Evolutionary conservation across 306 rosid genomes (phyloP), one percentile per base, ranked within the genome.

Genomic region (Medicago ruthenica): DNA sequence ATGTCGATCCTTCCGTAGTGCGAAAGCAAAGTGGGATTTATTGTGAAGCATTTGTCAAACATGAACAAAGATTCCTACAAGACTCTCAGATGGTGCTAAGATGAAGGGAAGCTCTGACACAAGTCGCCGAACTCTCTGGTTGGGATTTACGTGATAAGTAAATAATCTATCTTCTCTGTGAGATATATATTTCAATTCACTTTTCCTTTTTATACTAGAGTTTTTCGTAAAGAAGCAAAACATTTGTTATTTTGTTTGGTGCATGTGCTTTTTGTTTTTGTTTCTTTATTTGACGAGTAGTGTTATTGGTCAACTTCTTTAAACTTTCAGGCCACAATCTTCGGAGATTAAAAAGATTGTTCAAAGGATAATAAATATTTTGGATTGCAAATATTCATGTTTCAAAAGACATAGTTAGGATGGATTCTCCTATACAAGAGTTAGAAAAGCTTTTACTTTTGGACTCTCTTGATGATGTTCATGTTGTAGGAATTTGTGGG

Each of bases 391-490:
- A 1, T 5, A 4, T 16, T 39, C 50, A 7, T 21, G 6, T 48
- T 39, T 18, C 79, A 5, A 24, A 73, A 67, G 79, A 73, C 48
- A 8, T 77, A 9, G 73, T 82, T 50, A 80, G 79, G 44, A 67
- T 73, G 48, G 16, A 50, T 0, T 50, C 80, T 17, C 70, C 12
- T 14, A 18, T 64, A 1, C 20, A 78, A 67, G 20, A 55, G 5
- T 9, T 82, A 14, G 80, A 77, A 51, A 47, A 60, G 0, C 64
- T 59, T 68, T 4, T 82, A 5, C 1, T 8, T 34, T 16, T 70
- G 27, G 15, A 7, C 7, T 39, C 59, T 0, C 4, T 37, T 63
- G 61, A 79, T 54, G 22, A 53, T 62, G 74, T 83, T 79, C 59
- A 75, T 1, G 69, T 13, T 9, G 9, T 58, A 0, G 86, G 83